These are phyloP conservation scores for Trichophyton verrucosum DNA, from an alignment of 2,329 filamentous ascomycete genomes.

Conservation along the genomic window DNA sequence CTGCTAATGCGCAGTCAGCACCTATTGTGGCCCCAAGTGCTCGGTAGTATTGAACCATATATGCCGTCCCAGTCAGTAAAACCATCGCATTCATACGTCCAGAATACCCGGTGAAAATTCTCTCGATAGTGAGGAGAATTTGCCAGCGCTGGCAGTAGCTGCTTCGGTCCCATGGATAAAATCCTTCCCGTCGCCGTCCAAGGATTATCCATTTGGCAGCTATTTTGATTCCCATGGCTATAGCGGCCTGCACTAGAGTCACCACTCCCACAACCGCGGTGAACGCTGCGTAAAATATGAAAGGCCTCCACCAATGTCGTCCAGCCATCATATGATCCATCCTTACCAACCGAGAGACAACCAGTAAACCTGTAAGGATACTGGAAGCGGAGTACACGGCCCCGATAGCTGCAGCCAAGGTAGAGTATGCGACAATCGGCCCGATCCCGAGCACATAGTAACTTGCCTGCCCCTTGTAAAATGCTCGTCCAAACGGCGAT, in stretches of 20 bases:
- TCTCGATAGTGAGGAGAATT: slow-evolving; percentile 1
- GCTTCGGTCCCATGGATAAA: slow-evolving; percentile 2
- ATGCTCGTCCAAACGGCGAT: neutral
- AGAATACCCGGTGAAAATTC: neutral
- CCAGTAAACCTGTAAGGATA: neutral
- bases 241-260: neutral
- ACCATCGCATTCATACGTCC: neutral
- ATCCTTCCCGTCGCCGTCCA: neutral
- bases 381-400: neutral
- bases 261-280: neutral
- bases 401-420: neutral
- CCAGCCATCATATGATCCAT: neutral
- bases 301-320: neutral
- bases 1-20: neutral
- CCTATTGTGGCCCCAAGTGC: neutral
- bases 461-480: neutral
- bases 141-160: slow-evolving; percentile 7
- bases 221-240: neutral
- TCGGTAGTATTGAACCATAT: neutral
- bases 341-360: neutral
- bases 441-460: neutral
- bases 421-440: neutral
- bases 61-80: slow-evolving; percentile 1
- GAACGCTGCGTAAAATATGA: neutral
- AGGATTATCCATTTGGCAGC: slow-evolving; percentile 3